A percentile compares a stretch with the other conserved stretches of the same genome.
These are phyloP conservation scores for Botrytis tulipae DNA, from an alignment of 2,329 filamentous ascomycete genomes.

Conservation along the genomic window DNA sequence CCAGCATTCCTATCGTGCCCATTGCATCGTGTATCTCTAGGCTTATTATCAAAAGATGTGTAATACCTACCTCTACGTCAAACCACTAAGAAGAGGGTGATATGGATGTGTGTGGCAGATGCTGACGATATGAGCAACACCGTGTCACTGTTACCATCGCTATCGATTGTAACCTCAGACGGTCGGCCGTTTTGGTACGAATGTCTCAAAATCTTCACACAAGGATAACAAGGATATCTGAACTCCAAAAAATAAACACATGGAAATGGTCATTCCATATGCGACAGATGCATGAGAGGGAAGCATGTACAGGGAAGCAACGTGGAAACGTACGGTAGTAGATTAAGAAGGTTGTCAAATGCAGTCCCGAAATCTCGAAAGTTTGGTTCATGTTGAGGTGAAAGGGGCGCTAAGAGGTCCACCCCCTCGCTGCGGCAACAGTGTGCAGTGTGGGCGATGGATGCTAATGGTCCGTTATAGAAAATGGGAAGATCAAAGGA, in stretches of 20 bases:
- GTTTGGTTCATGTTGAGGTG: background rate
- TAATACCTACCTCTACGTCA: background rate
- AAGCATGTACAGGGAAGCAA: slow-evolving; percentile 16
- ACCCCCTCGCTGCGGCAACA: slow-evolving; percentile 1
- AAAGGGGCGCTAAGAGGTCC: slow-evolving; percentile 9
- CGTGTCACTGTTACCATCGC: background rate
- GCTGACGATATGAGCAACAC: slow-evolving; percentile 6
- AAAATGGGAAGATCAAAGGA: background rate
- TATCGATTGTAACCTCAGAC: slow-evolving; percentile 13
- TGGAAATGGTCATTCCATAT: slow-evolving; percentile 8
- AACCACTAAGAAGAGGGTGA: background rate
- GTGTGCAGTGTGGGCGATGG: background rate
- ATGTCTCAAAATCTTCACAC: background rate
- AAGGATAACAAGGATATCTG: background rate
- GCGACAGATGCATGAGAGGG: background rate
- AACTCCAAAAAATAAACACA: slow-evolving; percentile 13
- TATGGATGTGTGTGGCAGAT: slow-evolving; percentile 8
- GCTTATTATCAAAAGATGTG: background rate
- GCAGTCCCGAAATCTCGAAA: slow-evolving; percentile 2
- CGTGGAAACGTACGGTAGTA: slow-evolving; percentile 14
- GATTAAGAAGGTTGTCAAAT: background rate
- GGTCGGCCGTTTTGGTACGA: slow-evolving; percentile 16
- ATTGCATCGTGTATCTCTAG: background rate
- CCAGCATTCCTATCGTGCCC: background rate
- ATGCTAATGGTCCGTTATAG: background rate